Conservation (phyloP, 2,329 filamentous ascomycete species). For the Cryoendolithus antarcticus region DNA sequence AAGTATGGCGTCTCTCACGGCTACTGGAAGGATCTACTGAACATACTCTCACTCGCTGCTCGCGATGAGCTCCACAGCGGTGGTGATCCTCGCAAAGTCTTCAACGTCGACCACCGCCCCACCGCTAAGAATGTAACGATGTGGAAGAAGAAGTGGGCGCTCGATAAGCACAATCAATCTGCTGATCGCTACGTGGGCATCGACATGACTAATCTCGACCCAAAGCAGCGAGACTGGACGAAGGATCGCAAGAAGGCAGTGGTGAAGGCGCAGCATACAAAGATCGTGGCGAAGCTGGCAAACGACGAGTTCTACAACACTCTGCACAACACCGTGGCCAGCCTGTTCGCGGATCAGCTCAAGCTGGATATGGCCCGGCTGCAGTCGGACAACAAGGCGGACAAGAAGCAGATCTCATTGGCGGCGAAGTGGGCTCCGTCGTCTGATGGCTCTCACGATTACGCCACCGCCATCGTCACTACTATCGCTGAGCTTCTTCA, state of each 20-base stretch:
- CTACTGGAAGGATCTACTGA: constrained; percentile 52
- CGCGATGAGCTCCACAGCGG: constrained; percentile 35
- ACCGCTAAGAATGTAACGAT: constrained; percentile 8
- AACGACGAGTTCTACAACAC: constrained; percentile 37
- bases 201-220: too few species aligned
- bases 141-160: constrained; percentile 7
- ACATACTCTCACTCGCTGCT: constrained; percentile 41
- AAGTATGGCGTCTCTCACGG: constrained; percentile 39
- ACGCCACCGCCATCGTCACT: constrained; percentile 44
- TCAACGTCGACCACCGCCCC: constrained; percentile 2
- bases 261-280: constrained; percentile 28
- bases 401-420: constrained; percentile 38
- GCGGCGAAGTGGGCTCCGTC: constrained; percentile 51
- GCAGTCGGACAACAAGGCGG: constrained; percentile 26
- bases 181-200: too few species aligned
- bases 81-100: constrained; percentile 23
- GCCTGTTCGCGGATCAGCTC: constrained; percentile 46
- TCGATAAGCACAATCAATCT: too few species aligned
- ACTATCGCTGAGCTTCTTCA: constrained; percentile 46
- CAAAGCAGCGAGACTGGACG: constrained; percentile 13
- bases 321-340: constrained; percentile 41
- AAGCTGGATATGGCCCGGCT: constrained; percentile 34
- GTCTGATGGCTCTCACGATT: constrained; percentile 43
- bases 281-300: constrained; percentile 30
- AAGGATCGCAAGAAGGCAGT: constrained; percentile 22